Base-by-base conservation (phyloP, 2,329 filamentous ascomycete species). In the Chaetoscypha palmicola region DNA sequence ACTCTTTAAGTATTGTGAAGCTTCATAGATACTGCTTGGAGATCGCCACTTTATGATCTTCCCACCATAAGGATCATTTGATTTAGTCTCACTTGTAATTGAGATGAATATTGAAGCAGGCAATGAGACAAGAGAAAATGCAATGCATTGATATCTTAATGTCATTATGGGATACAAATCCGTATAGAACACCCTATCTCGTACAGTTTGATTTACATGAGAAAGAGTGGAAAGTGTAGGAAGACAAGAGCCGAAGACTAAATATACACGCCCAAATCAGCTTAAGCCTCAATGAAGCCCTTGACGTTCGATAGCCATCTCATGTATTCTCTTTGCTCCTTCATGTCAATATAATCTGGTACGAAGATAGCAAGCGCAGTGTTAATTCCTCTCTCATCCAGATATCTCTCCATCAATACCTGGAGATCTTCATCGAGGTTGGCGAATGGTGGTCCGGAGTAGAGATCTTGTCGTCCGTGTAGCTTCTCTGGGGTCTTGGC, bases 311-410 rank as follows among this genome's bases (percentile, higher is more conserved):
- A 77, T 66, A 98, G 72, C 92, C 94, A 98, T 54, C 76, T 71
- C 50, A 94, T 71, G 68, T 98, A 98, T 76, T 98, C 92, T 70
- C 81, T 85, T 79, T 97, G 91, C 79, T 98, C 92, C 82, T 98
- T 98, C 69, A 86, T 79, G 64, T 97, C 89, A 62, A 97, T 90
- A 71, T 95, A 98, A 66, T 97, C 90, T 28, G 90, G 88, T 34
- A 94, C 83, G 67, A 97, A 96, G 55, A 90, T 71, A 42, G 90
- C 91, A 58, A 98, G 77, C 47, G 83, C 78, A 58, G 84, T 81
- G 61, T 91, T 88, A 68, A 98, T 79, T 53, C 91, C 92, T 58
- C 92, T 80, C 76, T 96, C 92, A 67, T 95, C 89, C 52, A 98
- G 77, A 71, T 91, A 98, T 58, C 84, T 80, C 76, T 97, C 91